These are phyloP conservation scores for Plantago lanceolata DNA, from an alignment of 305 asterid species.

Conservation along the genomic window DNA sequence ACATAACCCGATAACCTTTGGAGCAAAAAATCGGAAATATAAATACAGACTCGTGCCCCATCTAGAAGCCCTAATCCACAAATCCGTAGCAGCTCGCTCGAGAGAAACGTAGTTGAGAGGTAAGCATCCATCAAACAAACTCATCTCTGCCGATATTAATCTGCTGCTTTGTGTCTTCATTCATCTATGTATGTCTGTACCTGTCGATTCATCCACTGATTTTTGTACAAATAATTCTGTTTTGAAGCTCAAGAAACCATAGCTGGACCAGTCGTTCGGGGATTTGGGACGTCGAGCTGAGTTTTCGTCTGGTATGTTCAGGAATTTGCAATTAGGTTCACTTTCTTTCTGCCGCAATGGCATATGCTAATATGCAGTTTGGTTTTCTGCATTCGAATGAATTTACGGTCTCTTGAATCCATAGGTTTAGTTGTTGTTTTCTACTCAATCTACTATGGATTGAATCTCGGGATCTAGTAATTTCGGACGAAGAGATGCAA, in stretches of 20 bases:
- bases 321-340: neutral
- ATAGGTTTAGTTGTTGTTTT: no score
- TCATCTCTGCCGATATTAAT: no score
- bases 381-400: neutral
- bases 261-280: slow-evolving; percentile 1
- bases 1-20: neutral
- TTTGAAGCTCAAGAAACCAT: neutral
- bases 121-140: neutral
- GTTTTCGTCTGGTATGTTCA: neutral
- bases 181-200: neutral
- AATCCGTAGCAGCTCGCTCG: neutral
- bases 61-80: neutral
- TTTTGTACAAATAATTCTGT: neutral
- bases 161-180: neutral
- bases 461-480: no score
- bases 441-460: no score
- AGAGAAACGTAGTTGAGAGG: neutral
- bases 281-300: neutral
- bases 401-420: no score
- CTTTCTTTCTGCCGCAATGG: neutral
- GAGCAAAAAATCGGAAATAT: neutral
- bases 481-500: no score
- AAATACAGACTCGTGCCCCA: neutral
- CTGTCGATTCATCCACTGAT: neutral
- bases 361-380: neutral